Evolutionary conservation across 2,329 filamentous ascomycete genomes (phyloP), one percentile per base, ranked within the genome.

Genomic region (Cyphellophora attinorum): DNA sequence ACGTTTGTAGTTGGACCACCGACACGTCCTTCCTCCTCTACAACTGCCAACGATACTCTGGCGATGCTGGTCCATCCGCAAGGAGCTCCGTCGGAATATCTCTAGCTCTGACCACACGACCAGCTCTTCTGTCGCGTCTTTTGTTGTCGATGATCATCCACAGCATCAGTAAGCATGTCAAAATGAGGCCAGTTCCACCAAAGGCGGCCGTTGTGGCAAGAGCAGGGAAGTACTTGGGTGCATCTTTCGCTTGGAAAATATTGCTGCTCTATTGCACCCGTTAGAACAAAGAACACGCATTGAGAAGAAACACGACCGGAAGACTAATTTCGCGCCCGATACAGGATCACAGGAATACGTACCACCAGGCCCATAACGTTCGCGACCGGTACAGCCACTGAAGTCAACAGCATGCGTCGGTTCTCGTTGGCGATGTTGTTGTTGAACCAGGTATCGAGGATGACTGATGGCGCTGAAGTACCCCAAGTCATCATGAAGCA

Each of bases 401-500:
- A 77, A 0, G 81, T 85, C n/a, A 86, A 63, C 1, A 78, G 66
- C 5, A 85, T 68, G 30, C 83, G 76, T 21, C 76, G 73, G 37
- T 79, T 78, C 56, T 88, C 83, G 49, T 88, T 72, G 1, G 81
- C 81, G 35, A 85, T 72, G 52, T 89, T 88, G 64, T 88, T 88
- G 59, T 84, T 86, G 60, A 85, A 86, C 78, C 77, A 80, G 37
- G 74, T 65, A 45, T 76, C 61, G 11, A 79, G 63, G 10, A 88
- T 64, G 6, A 86, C 81, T 0, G 75, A 81, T 0, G 83, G 81
- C 0, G 81, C 81, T 1, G 76, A 79, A 0, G 80, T 85, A 11
- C 82, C 82, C 76, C 80, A 85, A 8, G 76, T 81, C 79, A 86
- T 85, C 78, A 86, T 81, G 55, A 86, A 88, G 35, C 72, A 77